Percentiles rank a stretch among this genome's conserved stretches.
Evolutionary conservation across 2,329 filamentous ascomycete genomes (phyloP).

Genomic region (Hymenoscyphus scutula): DNA sequence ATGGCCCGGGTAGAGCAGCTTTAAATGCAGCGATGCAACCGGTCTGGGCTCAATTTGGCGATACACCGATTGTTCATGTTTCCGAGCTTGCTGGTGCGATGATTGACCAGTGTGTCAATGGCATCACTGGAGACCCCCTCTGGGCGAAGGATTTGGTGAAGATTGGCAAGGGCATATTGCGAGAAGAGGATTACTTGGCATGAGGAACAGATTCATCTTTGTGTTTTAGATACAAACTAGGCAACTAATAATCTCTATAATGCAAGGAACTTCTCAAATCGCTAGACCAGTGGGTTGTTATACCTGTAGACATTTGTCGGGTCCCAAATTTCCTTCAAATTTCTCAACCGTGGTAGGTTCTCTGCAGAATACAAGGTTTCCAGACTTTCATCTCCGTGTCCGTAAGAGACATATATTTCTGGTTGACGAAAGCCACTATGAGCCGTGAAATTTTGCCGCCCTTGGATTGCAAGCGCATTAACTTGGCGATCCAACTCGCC

Average conservation of each 20-base stretch:
- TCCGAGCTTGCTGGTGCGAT: slow-evolving; percentile 1
- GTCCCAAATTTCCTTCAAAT: slow-evolving; percentile 8
- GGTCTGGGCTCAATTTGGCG: not conserved
- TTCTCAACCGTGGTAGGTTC: not conserved
- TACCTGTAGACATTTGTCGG: not conserved
- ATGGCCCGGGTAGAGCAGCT: slow-evolving; percentile 25
- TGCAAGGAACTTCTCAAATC: too few relatives aligned
- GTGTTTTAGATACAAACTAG: too few relatives aligned
- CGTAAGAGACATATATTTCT: slow-evolving; percentile 4
- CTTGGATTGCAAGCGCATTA: not conserved
- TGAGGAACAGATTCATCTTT: not conserved
- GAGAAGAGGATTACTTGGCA: slow-evolving; percentile 8
- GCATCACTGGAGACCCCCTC: not conserved
- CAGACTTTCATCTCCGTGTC: slow-evolving; percentile 7
- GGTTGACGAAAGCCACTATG: not conserved
- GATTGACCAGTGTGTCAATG: slow-evolving; percentile 4
- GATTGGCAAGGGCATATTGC: not conserved
- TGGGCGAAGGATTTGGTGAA: not conserved
- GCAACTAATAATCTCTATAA: too few relatives aligned
- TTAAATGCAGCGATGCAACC: not conserved
- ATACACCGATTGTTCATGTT: not conserved
- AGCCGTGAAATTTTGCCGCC: too few relatives aligned
- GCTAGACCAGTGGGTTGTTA: too few relatives aligned
- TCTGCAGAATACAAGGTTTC: not conserved
- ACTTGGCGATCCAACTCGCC: not conserved